phyloP scores from a whole-genome alignment of 495 filamentous ascomycete genomes.

The Trichocladium antarcticum region DNA sequence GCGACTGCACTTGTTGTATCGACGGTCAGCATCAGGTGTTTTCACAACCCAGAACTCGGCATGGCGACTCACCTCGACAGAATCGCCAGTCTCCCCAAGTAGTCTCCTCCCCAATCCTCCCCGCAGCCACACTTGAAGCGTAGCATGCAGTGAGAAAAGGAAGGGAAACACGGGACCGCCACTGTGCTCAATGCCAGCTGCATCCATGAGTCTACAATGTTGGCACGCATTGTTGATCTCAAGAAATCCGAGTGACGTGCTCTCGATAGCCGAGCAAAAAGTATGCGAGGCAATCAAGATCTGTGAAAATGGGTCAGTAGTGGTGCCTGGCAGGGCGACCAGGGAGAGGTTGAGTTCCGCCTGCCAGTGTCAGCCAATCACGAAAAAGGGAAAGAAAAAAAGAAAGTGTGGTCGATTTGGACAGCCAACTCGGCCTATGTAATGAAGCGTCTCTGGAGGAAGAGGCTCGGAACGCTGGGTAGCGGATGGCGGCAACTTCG shows the following conservation, averaged over 20 bases:
- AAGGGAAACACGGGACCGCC: not conserved
- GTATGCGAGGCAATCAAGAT: slow-evolving; percentile 1
- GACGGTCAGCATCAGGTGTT: too few relatives aligned
- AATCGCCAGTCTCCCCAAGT: too few relatives aligned
- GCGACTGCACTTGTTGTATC: too few relatives aligned
- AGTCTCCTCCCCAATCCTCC: slow-evolving; percentile 15
- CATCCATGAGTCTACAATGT: not conserved
- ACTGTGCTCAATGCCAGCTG: slow-evolving; percentile 1
- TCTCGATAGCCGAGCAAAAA: not conserved
- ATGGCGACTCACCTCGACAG: too few relatives aligned
- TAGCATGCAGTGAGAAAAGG: slow-evolving; percentile 39
- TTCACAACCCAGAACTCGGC: too few relatives aligned
- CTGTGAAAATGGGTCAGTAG: slow-evolving; percentile 6
- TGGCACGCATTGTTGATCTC: not conserved
- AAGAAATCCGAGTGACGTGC: not conserved
- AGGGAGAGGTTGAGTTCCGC: too few relatives aligned
- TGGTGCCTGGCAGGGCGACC: not conserved
- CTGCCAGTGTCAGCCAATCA: slow-evolving; percentile 6
- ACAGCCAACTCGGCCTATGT: slow-evolving; percentile 13
- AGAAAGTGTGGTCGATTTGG: slow-evolving; percentile 4
- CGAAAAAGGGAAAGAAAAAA: slow-evolving; percentile 3
- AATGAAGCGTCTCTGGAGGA: not conserved
- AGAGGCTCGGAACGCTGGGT: not conserved
- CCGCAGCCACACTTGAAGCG: slow-evolving; percentile 32
- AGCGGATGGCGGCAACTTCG: not conserved